These are phyloP conservation scores for Neurospora sp. DNA, from an alignment of 495 filamentous ascomycete species.

Conservation along the genomic window DNA sequence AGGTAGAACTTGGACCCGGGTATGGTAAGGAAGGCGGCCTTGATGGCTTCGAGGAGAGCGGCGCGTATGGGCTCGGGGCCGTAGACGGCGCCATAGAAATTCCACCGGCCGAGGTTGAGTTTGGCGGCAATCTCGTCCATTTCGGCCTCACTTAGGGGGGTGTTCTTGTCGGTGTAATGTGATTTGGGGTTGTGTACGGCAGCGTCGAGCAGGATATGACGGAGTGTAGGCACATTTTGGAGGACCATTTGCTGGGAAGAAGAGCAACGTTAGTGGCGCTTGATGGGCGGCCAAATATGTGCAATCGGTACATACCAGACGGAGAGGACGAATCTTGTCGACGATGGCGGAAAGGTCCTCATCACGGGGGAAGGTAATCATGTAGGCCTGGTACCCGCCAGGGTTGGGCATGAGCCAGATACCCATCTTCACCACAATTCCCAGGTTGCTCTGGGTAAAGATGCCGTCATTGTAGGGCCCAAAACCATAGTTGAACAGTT, in stretches of 20 bases:
- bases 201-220: conserved; percentile 26
- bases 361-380: conserved; percentile 42
- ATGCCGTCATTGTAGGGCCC: conserved; percentile 48
- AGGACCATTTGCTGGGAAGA: conserved; percentile 38
- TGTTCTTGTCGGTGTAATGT: neutral
- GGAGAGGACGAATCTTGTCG: conserved; percentile 42
- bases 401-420: conserved; percentile 43
- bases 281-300: conserved; percentile 29
- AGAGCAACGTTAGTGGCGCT: conserved; percentile 40
- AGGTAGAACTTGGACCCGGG: conserved; percentile 35
- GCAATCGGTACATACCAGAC: neutral
- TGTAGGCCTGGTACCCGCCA: conserved; percentile 39
- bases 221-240: conserved; percentile 42
- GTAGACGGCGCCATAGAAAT: conserved; percentile 47
- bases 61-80: conserved; percentile 34
- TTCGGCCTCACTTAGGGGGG: neutral
- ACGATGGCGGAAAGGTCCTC: conserved; percentile 40
- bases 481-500: conserved; percentile 45
- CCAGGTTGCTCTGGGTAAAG: conserved; percentile 47
- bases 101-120: conserved; percentile 24
- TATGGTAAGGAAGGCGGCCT: conserved; percentile 34
- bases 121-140: conserved; percentile 14
- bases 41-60: conserved; percentile 34
- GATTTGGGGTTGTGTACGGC: neutral
- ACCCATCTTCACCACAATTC: conserved; percentile 51